Base-by-base conservation (phyloP, 164 flowering plant genomes). In the Aristolochia californica region DNA sequence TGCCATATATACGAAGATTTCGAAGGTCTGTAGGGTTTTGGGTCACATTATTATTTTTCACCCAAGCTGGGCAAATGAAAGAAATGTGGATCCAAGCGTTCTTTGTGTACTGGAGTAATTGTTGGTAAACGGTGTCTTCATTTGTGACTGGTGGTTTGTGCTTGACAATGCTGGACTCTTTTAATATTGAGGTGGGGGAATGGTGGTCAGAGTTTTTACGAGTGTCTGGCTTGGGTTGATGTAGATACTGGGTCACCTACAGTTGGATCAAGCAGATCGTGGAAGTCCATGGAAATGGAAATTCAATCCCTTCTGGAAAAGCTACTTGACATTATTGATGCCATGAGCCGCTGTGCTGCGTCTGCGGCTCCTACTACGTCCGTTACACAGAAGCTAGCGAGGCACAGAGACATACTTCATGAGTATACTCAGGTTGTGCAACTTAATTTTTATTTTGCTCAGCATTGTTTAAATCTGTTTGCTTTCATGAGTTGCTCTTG, bases 241-340 rank as follows among this genome's bases (percentile, higher is more conserved):
- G 79, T 62, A 44, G 98, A 88, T 62, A 25, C 77, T 59, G 88
- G 87, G 52, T 87, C 98, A 58, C 97, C 98, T 53, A 80, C 83
- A 15, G 62, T 88, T 44, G 83, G 86, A 13, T 74, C 96, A 55
- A 77, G 85, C 70, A 80, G 96, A 73, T 93, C 98, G 30, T 88
- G 97, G 93, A 84, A 88, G 70, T 91, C 98, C 9, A 88, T 83
- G 96, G 96, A 91, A 76, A 91, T 88, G 87, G 98, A 93, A 74
- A 93, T 93, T 60, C 82, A 88, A 28, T 88, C 97, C 10, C 76
- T 82, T 74, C 94, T 93, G 45, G 98, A 93, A 74, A 88, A 85
- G 78, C 80, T 93, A 45, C 64, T 77, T 49, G 98, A 93, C 67
- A 70, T 75, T 57, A 93, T 88, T 71, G 98, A 93, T 71, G 68